Conservation (phyloP, 352 stramenopile genomes). For the Aphanomyces invadans region DNA sequence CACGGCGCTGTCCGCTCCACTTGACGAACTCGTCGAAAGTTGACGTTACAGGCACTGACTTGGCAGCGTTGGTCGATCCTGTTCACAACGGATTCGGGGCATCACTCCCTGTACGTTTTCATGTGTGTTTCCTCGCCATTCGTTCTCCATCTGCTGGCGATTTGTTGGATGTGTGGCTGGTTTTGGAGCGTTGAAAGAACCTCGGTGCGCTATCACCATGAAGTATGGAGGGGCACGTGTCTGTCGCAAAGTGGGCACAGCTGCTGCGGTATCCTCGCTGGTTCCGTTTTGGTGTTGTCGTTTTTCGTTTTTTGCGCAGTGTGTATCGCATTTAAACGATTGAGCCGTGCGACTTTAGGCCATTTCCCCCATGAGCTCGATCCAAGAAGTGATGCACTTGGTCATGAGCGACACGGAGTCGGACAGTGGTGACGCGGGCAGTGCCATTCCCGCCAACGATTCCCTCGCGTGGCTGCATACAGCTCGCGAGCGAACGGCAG, state of each 20-base stretch:
- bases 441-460: constrained; percentile 35
- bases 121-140: not conserved
- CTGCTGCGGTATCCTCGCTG: no score
- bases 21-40: constrained; percentile 24
- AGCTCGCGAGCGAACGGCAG: constrained; percentile 73
- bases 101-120: not conserved
- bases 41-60: constrained; percentile 25
- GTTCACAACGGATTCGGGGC: not conserved
- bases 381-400: constrained; percentile 75
- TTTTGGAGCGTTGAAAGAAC: no score
- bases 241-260: no score
- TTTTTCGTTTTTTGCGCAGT: no score
- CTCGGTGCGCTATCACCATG: no score
- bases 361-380: constrained; percentile 76
- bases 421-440: constrained; percentile 54
- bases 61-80: not conserved
- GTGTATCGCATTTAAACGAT: no score
- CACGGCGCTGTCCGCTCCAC: constrained; percentile 70
- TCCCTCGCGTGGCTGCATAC: constrained; percentile 75
- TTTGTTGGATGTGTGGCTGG: no score
- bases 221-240: no score
- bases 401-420: constrained; percentile 74
- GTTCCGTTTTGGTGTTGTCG: no score
- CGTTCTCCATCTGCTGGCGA: no score
- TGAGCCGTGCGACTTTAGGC: constrained; percentile 33